These are phyloP conservation scores for Cryphonectria parasitica DNA, from an alignment of 2,329 filamentous ascomycete genomes.

Conservation along the genomic window DNA sequence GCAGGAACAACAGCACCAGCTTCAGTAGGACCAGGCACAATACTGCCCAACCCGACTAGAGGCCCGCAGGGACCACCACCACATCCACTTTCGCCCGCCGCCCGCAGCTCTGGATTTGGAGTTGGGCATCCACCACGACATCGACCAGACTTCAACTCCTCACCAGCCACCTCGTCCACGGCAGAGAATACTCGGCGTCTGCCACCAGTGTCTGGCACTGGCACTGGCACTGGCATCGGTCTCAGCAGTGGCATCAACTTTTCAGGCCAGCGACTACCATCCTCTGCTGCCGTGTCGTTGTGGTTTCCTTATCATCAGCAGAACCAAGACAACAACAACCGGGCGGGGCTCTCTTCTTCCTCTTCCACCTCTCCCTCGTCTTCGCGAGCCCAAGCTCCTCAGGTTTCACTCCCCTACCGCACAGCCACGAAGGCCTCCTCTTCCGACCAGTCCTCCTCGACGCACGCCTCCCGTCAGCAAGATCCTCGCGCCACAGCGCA, in stretches of 20 bases:
- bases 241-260: background rate
- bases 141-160: slow-evolving; percentile 5
- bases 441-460: background rate
- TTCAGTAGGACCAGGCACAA: background rate
- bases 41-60: slow-evolving; percentile 1
- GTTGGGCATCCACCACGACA: slow-evolving; percentile 19
- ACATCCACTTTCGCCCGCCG: slow-evolving; percentile 13
- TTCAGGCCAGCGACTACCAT: slow-evolving; percentile 11
- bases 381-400: slow-evolving; percentile 1
- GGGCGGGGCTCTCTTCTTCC: slow-evolving; percentile 15
- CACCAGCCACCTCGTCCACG: slow-evolving; percentile 20
- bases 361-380: background rate
- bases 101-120: slow-evolving; percentile 4
- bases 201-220: slow-evolving; percentile 28
- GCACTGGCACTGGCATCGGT: slow-evolving; percentile 20
- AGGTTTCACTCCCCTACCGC: background rate
- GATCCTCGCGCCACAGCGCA: slow-evolving; percentile 14
- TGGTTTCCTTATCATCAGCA: slow-evolving; percentile 6
- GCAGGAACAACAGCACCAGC: background rate
- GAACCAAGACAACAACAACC: background rate
- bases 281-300: slow-evolving; percentile 22
- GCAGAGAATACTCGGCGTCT: slow-evolving; percentile 28
- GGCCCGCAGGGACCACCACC: slow-evolving; percentile 1
- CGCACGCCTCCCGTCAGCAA: slow-evolving; percentile 12
- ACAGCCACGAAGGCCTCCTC: background rate